Conservation (phyloP, 2,329 filamentous ascomycete species). For the Aspergillus novofumigatus region DNA sequence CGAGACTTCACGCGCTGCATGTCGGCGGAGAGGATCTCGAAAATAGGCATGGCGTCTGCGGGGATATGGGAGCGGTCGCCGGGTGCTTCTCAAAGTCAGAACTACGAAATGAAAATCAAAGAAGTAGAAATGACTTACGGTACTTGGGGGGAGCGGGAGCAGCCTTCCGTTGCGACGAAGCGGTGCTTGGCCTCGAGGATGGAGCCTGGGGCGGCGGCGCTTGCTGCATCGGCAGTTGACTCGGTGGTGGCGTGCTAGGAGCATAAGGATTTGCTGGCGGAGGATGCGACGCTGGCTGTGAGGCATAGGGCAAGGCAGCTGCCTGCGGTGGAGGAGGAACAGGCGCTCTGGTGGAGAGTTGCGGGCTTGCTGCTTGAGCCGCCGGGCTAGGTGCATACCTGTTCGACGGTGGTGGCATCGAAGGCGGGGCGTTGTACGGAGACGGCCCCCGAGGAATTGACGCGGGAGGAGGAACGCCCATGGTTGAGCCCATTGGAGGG, state of each 20-base stretch:
- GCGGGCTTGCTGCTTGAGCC: constrained; percentile 49
- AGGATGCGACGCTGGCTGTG: constrained; percentile 40
- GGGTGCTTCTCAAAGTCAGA: constrained; percentile 41
- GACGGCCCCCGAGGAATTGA: constrained; percentile 68
- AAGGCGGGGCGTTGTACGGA: constrained; percentile 78
- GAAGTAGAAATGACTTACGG: constrained; percentile 49
- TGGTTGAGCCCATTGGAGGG: constrained; percentile 38
- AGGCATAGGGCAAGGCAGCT: constrained; percentile 54
- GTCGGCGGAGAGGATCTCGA: constrained; percentile 74
- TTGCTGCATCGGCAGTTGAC: constrained; percentile 25
- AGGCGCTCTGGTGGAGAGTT: constrained; percentile 43
- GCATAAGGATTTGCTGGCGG: constrained; percentile 42
- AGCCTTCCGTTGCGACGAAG: constrained; percentile 47
- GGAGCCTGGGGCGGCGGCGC: constrained; percentile 37
- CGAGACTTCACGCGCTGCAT: constrained; percentile 84
- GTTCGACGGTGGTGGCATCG: constrained; percentile 64
- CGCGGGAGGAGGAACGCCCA: constrained; percentile 50
- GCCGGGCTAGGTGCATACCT: constrained; percentile 69
- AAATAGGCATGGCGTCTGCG: constrained; percentile 67
- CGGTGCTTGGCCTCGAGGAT: constrained; percentile 44
- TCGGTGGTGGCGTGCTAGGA: constrained; percentile 45
- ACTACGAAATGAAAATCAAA: background rate
- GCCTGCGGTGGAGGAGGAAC: constrained; percentile 47
- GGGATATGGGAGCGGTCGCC: constrained; percentile 92
- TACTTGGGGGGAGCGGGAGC: constrained; percentile 59